A percentile compares a stretch with the other conserved stretches of the same genome.
Evolutionary conservation across 306 rosid genomes (phyloP).

Genomic region (Neltuma alba): DNA sequence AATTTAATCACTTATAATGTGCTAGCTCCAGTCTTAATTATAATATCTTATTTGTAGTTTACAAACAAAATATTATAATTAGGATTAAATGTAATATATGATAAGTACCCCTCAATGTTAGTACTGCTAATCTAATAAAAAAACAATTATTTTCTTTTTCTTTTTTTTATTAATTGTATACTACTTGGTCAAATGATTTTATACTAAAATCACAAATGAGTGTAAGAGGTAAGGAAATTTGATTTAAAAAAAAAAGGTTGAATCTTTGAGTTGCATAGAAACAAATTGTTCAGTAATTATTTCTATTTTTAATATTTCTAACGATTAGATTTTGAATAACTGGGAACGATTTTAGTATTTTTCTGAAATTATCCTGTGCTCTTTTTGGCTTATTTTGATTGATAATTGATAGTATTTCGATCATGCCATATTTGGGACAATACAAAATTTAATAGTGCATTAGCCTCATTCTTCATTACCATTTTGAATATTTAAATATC

Average conservation of each 20-base stretch:
- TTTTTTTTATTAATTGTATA: not conserved
- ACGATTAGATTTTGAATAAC: constrained; percentile 11
- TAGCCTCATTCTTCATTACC: not conserved
- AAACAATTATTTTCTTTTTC: no score
- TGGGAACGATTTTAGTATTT: not conserved
- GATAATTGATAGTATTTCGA: not conserved
- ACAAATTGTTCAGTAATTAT: not conserved
- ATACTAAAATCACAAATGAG: not conserved
- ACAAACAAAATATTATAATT: no score
- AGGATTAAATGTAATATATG: no score
- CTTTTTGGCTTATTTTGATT: not conserved
- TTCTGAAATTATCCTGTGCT: not conserved
- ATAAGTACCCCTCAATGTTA: no score
- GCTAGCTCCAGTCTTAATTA: no score
- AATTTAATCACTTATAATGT: no score
- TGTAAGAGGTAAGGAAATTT: not conserved
- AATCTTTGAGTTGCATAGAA: not conserved
- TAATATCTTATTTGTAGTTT: no score
- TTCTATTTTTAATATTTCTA: constrained; percentile 15
- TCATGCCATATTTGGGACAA: not conserved
- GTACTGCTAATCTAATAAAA: no score
- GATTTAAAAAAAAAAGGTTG: not conserved
- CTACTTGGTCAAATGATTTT: not conserved
- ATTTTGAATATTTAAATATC: constrained; percentile 8
- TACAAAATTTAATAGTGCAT: not conserved